Evolutionary conservation across 805 yeast genomes (phyloP), one percentile per base, ranked within the genome.

Genomic region (Groenewaldozyma tartarivorans): DNA sequence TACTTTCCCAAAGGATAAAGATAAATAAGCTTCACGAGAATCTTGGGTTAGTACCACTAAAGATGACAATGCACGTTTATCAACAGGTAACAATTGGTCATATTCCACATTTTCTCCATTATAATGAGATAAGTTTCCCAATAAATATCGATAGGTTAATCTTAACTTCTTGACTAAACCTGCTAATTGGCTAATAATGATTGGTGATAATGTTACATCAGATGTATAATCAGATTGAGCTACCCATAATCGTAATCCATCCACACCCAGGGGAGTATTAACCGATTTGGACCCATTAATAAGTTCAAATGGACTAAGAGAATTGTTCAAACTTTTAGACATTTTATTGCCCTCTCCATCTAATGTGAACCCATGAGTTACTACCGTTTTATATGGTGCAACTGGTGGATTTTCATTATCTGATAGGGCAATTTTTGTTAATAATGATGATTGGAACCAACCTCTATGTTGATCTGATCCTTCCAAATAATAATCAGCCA

Each of bases 391-490:
- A 60, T 74, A 92, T 0, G 98, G 97, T 0, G 83, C 76, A 0
- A 33, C 42, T 1, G 57, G 46, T 1, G 64, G 63, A 3, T 52
- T 53, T 0, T 64, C 48, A 29, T 62, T 51, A 11, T 53, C 36
- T 16, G 30, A 33, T 7, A 62, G 53, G 3, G 81, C 82, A 18
- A 86, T 72, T 53, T 77, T 82, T 19, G 94, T 87, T 43, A 92
- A 64, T 20, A 92, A 63, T 1, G 96, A 86, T 24, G 95, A 84
- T 64, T 92, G 99, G 58, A 92, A 92, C 99, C 99, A 92, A 1
- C 99, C 99, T 45, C 99, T 74, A 56, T 92, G 98, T 60, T 92
- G 99, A 56, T 92, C 99, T n/a, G 88, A 76, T 2, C 99, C 99
- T 66, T 92, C 99, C 11, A 90, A 60, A 55, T 86, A 90, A n/a